These are phyloP conservation scores for Cryphonectria nitschkei DNA, from an alignment of 2,329 filamentous ascomycete species.

Conservation along the genomic window DNA sequence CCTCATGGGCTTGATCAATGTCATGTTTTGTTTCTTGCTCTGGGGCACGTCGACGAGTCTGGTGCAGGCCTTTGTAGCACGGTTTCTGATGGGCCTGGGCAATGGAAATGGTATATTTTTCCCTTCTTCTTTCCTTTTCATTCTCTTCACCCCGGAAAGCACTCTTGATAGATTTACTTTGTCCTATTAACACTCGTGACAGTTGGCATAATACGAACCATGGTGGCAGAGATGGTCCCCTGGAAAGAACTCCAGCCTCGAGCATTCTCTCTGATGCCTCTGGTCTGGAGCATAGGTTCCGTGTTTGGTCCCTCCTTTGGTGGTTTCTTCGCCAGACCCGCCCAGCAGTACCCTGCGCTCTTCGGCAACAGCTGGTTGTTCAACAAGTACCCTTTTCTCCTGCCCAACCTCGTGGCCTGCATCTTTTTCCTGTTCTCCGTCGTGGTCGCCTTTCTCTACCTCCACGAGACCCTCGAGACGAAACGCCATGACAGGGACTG, in stretches of 20 bases:
- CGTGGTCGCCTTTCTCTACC: constrained; percentile 73
- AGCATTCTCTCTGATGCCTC: constrained; percentile 91
- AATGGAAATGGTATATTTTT: constrained; percentile 75
- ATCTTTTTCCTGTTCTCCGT: constrained; percentile 79
- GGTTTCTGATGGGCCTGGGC: constrained; percentile 78
- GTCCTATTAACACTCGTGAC: constrained; percentile 8
- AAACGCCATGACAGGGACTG: constrained; percentile 72
- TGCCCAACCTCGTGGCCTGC: constrained; percentile 82
- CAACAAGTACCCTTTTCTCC: constrained; percentile 75
- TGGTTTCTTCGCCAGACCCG: constrained; percentile 82
- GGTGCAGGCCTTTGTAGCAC: constrained; percentile 76
- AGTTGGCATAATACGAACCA: constrained; percentile 90
- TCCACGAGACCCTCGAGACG: constrained; percentile 81
- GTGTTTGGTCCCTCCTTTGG: constrained; percentile 89
- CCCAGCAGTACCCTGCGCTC: constrained; percentile 70
- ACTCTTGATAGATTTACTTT: constrained; percentile 18
- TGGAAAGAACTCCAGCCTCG: constrained; percentile 83
- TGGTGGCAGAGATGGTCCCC: constrained; percentile 91
- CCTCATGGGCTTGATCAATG: constrained; percentile 71
- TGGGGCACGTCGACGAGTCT: constrained; percentile 85
- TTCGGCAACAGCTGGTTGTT: constrained; percentile 73
- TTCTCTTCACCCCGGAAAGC: background rate
- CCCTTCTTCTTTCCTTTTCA: background rate
- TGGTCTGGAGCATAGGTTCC: constrained; percentile 84
- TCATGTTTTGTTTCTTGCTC: constrained; percentile 78